These are phyloP conservation scores for Clavariopsis aquatica DNA, from an alignment of 495 filamentous ascomycete genomes.

Conservation along the genomic window DNA sequence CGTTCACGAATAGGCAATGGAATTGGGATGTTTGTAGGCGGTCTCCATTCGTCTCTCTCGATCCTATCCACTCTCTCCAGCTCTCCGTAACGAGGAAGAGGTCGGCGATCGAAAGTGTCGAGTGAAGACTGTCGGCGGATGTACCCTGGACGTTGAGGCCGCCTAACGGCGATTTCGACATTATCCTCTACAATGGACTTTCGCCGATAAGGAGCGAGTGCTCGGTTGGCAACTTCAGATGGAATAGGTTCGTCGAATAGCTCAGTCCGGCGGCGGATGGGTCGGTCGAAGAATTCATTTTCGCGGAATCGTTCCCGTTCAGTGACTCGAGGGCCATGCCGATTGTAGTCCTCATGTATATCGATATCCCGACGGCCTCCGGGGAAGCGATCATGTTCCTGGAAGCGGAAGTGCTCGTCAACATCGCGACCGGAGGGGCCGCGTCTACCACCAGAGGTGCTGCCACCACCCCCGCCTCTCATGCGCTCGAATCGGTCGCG, in stretches of 20 bases:
- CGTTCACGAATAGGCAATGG: constrained; percentile 53
- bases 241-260: constrained; percentile 43
- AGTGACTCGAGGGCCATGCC: constrained; percentile 49
- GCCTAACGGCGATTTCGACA: constrained; percentile 50
- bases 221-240: constrained; percentile 43
- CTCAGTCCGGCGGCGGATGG: constrained; percentile 48
- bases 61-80: constrained; percentile 49
- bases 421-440: constrained; percentile 35
- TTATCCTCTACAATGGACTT: constrained; percentile 45
- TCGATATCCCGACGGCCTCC: constrained; percentile 40
- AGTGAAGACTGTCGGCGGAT: constrained; percentile 67
- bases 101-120: constrained; percentile 71
- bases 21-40: constrained; percentile 55
- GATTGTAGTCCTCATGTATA: constrained; percentile 41
- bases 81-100: constrained; percentile 52
- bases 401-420: constrained; percentile 39
- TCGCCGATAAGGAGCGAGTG: constrained; percentile 45
- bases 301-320: constrained; percentile 55
- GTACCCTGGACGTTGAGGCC: constrained; percentile 57
- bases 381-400: constrained; percentile 43
- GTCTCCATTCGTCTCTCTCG: constrained; percentile 48
- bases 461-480: constrained; percentile 4
- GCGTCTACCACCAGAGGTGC: constrained; percentile 4
- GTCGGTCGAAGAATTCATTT: constrained; percentile 58
- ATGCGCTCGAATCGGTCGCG: constrained; percentile 45